These are phyloP conservation scores for Nepenthes mirabilis DNA, from an alignment of 148 eudicot genomes.

Conservation along the genomic window DNA sequence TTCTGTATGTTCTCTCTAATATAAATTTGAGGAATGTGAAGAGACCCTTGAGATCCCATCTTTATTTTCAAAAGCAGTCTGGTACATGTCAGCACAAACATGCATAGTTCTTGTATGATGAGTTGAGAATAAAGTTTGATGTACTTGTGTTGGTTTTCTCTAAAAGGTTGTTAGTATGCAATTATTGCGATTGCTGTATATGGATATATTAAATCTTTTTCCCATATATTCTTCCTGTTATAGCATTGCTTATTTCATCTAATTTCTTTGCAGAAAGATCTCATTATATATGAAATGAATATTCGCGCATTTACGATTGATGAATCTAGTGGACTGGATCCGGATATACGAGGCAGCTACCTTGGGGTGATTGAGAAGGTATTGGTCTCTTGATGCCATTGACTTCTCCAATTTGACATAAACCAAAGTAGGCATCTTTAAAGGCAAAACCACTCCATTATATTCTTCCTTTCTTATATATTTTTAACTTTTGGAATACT, in stretches of 20 bases:
- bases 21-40: background rate
- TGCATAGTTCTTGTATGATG: too few species aligned
- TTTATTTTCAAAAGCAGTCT: too few species aligned
- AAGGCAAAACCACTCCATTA: too few species aligned
- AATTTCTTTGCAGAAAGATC: slow-evolving; percentile 63
- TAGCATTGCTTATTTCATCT: background rate
- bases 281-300: slow-evolving; percentile 96
- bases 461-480: too few species aligned
- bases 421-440: too few species aligned
- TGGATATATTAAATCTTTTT: background rate
- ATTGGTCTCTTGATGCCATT: slow-evolving; percentile 2
- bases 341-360: slow-evolving; percentile 78
- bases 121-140: too few species aligned
- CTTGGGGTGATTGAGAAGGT: slow-evolving; percentile 97
- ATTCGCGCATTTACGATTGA: slow-evolving; percentile 90
- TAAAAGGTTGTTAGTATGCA: too few species aligned
- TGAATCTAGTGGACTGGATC: slow-evolving; percentile 74
- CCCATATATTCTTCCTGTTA: background rate
- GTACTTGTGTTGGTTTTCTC: too few species aligned
- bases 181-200: too few species aligned
- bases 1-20: background rate
- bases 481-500: too few species aligned
- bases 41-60: background rate
- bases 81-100: too few species aligned
- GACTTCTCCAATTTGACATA: too few species aligned